A percentile compares a stretch with the other conserved stretches of the same genome.
Evolutionary conservation across 257 asterid species (phyloP).

Genomic region (Salvia hispanica): DNA sequence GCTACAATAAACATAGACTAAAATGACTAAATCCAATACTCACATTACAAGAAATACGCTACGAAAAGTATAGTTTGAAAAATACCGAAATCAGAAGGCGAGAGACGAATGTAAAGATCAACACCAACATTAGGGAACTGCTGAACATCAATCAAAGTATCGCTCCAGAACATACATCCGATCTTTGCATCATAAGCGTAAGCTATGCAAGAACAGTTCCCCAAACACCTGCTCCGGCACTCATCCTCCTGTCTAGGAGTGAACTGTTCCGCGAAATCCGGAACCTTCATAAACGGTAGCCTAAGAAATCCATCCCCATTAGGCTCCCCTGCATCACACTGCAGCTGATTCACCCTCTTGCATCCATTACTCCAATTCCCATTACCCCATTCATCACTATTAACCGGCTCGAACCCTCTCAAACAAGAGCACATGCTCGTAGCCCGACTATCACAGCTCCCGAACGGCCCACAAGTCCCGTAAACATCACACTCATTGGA

Average conservation of each 20-base stretch:
- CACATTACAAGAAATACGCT: neutral
- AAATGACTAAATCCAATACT: neutral
- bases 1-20: conserved; percentile 22
- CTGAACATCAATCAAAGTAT: conserved; percentile 48
- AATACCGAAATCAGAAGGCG: conserved; percentile 53
- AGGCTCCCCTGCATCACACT: conserved; percentile 24
- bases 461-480: conserved; percentile 52
- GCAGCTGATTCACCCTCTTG: conserved; percentile 31
- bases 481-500: conserved; percentile 47
- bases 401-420: conserved; percentile 46
- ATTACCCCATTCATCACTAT: conserved; percentile 36
- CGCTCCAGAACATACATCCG: conserved; percentile 62
- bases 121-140: conserved; percentile 40
- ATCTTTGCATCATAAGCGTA: conserved; percentile 40
- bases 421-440: conserved; percentile 45
- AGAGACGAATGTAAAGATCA: conserved; percentile 53
- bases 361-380: conserved; percentile 52
- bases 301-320: conserved; percentile 37
- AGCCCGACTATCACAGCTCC: conserved; percentile 39
- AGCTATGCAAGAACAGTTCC: conserved; percentile 59
- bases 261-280: conserved; percentile 39
- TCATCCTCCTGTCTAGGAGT: conserved; percentile 26
- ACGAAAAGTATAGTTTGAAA: neutral
- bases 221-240: conserved; percentile 41
- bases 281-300: conserved; percentile 41